Conservation (phyloP, 495 filamentous ascomycete species). For the Aspergillus hancockii region DNA sequence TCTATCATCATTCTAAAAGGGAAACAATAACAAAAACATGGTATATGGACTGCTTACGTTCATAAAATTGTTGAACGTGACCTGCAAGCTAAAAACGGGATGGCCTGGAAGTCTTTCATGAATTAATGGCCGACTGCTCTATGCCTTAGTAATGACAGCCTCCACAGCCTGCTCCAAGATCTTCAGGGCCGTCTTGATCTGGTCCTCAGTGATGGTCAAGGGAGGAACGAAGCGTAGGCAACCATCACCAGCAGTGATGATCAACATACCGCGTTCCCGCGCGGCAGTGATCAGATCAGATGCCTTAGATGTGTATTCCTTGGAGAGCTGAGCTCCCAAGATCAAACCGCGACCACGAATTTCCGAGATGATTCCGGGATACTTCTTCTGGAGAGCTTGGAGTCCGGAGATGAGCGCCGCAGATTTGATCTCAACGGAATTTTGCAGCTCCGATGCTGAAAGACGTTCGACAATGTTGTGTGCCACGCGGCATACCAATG, state of each 20-base stretch:
- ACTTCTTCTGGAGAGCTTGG: slow-evolving; percentile 60
- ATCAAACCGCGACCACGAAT: slow-evolving; percentile 82
- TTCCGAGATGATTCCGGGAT: slow-evolving; percentile 72
- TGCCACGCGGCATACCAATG: slow-evolving; percentile 79
- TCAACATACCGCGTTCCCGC: slow-evolving; percentile 80
- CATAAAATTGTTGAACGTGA: neutral
- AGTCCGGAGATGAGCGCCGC: slow-evolving; percentile 66
- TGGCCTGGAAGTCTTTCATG: neutral
- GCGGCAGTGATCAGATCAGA: slow-evolving; percentile 74
- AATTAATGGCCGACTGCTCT: neutral
- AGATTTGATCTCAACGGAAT: slow-evolving; percentile 63
- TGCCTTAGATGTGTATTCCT: slow-evolving; percentile 60
- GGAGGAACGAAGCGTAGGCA: slow-evolving; percentile 86
- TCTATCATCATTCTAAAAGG: neutral
- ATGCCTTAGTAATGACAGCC: slow-evolving; percentile 35
- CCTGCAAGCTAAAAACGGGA: neutral
- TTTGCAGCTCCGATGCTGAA: slow-evolving; percentile 62
- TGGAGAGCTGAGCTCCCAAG: slow-evolving; percentile 76
- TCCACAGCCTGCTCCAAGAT: slow-evolving; percentile 79
- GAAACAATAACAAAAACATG: neutral
- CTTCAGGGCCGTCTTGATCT: slow-evolving; percentile 72
- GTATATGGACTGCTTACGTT: slow-evolving; percentile 5
- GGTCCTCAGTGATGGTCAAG: slow-evolving; percentile 70
- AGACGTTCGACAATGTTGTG: slow-evolving; percentile 80
- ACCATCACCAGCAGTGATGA: slow-evolving; percentile 90